These are phyloP conservation scores for Globisporangium iwayamae DNA, from an alignment of 352 stramenopile genomes.

Conservation along the genomic window DNA sequence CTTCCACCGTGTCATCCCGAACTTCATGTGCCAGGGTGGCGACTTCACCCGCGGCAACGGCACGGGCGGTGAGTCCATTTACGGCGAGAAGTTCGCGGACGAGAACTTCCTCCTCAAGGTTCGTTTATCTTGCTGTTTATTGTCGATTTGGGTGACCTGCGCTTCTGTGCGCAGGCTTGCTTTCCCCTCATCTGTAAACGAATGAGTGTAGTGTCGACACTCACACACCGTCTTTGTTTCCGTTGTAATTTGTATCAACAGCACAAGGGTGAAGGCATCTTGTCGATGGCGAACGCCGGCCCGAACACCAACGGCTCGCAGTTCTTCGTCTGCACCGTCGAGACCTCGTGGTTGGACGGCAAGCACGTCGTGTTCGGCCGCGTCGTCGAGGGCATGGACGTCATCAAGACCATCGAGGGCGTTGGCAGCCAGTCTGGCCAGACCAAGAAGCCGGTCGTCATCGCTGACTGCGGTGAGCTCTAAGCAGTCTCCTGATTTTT, in stretches of 20 bases:
- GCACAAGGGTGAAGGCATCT: slow-evolving; percentile 89
- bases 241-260: slow-evolving; percentile 23
- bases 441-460: slow-evolving; percentile 87
- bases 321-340: slow-evolving; percentile 96
- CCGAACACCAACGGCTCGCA: slow-evolving; percentile 97
- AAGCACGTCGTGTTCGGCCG: slow-evolving; percentile 95
- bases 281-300: slow-evolving; percentile 96
- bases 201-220: not conserved
- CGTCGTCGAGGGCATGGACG: slow-evolving; percentile 94
- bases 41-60: slow-evolving; percentile 92
- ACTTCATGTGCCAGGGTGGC: slow-evolving; percentile 96
- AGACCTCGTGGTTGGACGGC: slow-evolving; percentile 89
- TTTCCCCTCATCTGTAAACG: not conserved
- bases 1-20: slow-evolving; percentile 93
- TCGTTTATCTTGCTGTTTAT: slow-evolving; percentile 10
- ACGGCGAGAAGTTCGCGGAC: slow-evolving; percentile 94
- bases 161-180: too few relatives aligned
- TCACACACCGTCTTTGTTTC: not conserved
- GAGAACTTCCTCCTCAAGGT: slow-evolving; percentile 92
- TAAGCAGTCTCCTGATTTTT: slow-evolving; percentile 24
- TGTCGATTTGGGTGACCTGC: not conserved
- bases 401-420: slow-evolving; percentile 97
- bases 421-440: slow-evolving; percentile 92
- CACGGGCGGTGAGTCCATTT: slow-evolving; percentile 95
- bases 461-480: slow-evolving; percentile 96